Conservation (phyloP, 106 monocot genomes). For the Dendrobium nobile region DNA sequence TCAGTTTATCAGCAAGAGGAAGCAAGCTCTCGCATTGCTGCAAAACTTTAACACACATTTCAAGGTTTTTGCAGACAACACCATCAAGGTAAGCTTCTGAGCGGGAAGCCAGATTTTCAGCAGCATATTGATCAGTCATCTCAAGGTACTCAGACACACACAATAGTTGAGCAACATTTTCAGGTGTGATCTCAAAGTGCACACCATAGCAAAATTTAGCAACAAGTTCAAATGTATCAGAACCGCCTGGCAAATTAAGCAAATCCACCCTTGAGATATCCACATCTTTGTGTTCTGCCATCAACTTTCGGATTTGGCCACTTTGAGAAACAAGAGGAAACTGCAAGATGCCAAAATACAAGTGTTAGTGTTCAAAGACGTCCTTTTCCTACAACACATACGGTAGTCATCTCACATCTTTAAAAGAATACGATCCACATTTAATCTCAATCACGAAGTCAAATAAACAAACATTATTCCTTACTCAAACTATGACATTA, state of each 20-base stretch:
- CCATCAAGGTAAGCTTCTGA: constrained; percentile 36
- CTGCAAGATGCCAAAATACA: constrained; percentile 19
- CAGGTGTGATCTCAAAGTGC: constrained; percentile 50
- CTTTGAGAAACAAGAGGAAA: constrained; percentile 58
- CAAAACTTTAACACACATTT: constrained; percentile 45
- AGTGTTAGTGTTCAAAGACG: neutral
- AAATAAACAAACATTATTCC: neutral
- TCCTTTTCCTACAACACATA: neutral
- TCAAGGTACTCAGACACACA: constrained; percentile 56
- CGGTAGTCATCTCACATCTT: neutral
- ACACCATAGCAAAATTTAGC: constrained; percentile 67
- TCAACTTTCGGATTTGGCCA: constrained; percentile 45
- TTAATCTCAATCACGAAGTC: neutral
- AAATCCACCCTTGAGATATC: constrained; percentile 29
- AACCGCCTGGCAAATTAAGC: constrained; percentile 37
- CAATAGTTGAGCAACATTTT: constrained; percentile 41
- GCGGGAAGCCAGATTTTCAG: constrained; percentile 32
- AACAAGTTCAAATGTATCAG: constrained; percentile 42
- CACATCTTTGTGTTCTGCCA: constrained; percentile 32
- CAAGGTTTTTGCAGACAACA: constrained; percentile 50
- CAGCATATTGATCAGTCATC: constrained; percentile 51
- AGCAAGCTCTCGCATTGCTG: constrained; percentile 42
- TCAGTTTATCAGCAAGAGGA: constrained; percentile 53
- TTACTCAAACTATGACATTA: neutral
- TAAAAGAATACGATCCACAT: neutral